phyloP scores from a whole-genome alignment of 106 monocot genomes.

The Narthecium ossifragum region DNA sequence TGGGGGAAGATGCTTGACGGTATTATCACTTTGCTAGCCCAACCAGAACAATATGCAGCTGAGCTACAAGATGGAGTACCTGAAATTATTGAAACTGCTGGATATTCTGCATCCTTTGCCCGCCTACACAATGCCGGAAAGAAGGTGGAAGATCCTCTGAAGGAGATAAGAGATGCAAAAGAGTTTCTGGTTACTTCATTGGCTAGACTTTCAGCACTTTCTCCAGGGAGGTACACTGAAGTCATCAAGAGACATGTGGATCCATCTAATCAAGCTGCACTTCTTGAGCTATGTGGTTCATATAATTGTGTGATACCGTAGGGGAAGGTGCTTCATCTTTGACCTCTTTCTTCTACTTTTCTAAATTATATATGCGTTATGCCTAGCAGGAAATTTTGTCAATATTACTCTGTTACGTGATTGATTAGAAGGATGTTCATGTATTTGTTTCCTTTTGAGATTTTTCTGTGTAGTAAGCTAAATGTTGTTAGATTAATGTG shows the following conservation, averaged over 20 bases:
- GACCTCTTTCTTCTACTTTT: too few relatives aligned
- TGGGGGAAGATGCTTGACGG: slow-evolving; percentile 87
- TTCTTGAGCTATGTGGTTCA: slow-evolving; percentile 57
- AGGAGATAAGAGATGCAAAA: slow-evolving; percentile 74
- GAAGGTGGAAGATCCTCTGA: slow-evolving; percentile 87
- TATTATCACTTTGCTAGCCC: slow-evolving; percentile 47
- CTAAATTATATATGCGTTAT: too few relatives aligned
- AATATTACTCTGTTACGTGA: too few relatives aligned
- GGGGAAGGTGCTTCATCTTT: too few relatives aligned
- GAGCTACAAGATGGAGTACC: slow-evolving; percentile 42
- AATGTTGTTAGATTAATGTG: too few relatives aligned
- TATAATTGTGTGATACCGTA: slow-evolving; percentile 77
- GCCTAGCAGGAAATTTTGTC: too few relatives aligned
- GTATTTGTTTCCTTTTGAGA: too few relatives aligned
- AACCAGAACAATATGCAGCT: slow-evolving; percentile 45
- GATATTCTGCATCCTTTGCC: slow-evolving; percentile 75
- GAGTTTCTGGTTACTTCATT: slow-evolving; percentile 75
- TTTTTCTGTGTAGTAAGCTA: too few relatives aligned
- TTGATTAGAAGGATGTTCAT: too few relatives aligned
- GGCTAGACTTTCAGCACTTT: slow-evolving; percentile 45
- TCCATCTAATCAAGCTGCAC: slow-evolving; percentile 50
- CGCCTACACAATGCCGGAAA: slow-evolving; percentile 85
- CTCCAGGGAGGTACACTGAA: slow-evolving; percentile 62
- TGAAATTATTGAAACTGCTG: slow-evolving; percentile 54
- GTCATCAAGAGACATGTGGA: slow-evolving; percentile 65